Evolutionary conservation across 164 flowering plant species (phyloP), one percentile per base, ranked within the genome.

Genomic region (Magnolia changhungtana): DNA sequence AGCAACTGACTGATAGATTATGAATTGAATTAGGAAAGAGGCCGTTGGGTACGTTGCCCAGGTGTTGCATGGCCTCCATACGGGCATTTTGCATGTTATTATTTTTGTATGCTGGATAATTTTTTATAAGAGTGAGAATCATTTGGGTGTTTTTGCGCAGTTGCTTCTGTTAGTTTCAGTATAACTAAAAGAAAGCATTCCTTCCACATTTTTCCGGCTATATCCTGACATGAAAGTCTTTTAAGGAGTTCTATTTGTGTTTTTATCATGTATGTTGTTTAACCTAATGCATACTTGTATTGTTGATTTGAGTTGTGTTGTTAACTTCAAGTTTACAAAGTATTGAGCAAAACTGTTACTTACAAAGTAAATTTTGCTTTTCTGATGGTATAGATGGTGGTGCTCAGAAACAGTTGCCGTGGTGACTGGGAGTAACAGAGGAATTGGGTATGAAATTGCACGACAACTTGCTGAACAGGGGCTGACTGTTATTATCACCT

Each of bases 381-480:
- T 63, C 1, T 10, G 51, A 13, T 80, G 23, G 67, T 81, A 66
- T 69, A 91, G 97, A 86, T 96, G 99, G 99, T 93, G 99, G 99
- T 78, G 85, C 50, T 65, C 87, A 66, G 92, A 92, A 65, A 92
- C 94, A 7, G 73, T 91, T 75, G 98, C 98, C 19, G 98, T 91
- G 73, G 98, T 96, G 75, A 96, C 98, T 11, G 98, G 98, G 64
- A 91, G 92, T 45, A 96, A 94, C 76, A 84, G 98, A 81, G 98
- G 98, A 63, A 92, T 96, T 76, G 99, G 99, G 50, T 91, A 89
- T 78, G 99, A 94, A 88, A 94, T 91, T 80, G 92, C 83, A 1
- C 89, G 88, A 37, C 97, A 94, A 74, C 92, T 92, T 45, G 93
- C 93, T 5, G 79, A 45, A 6, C 97, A 91, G 78, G 97, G 97